These are phyloP conservation scores for Vishniacozyma victoriae DNA, from an alignment of 768 basidiomycete species.

Conservation along the genomic window DNA sequence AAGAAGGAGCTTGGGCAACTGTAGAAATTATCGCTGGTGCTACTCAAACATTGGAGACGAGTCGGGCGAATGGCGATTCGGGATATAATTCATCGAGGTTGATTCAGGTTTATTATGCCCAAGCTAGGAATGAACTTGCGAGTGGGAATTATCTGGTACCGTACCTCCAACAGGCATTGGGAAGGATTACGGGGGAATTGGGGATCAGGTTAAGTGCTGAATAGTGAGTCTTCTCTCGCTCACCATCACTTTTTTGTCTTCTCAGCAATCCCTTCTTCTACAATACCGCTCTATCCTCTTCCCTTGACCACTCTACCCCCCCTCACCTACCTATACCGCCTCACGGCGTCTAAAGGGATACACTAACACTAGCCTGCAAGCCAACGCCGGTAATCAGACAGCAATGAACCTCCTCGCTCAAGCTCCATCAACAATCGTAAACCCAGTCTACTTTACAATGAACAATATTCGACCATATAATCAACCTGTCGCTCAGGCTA, in stretches of 20 bases:
- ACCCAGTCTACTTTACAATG: constrained; percentile 44
- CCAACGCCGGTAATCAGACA: constrained; percentile 46
- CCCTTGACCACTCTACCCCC: no score
- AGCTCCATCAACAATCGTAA: constrained; percentile 50
- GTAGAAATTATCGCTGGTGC: constrained; percentile 51
- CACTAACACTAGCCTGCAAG: constrained; percentile 15
- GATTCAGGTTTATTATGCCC: constrained; percentile 50
- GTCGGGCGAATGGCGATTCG: constrained; percentile 48
- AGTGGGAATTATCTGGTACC: constrained; percentile 50
- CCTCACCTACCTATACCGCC: constrained; percentile 7
- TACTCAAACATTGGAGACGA: constrained; percentile 40
- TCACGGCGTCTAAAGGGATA: neutral
- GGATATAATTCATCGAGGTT: constrained; percentile 47
- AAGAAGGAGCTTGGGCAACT: constrained; percentile 51
- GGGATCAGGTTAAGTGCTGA: constrained; percentile 18
- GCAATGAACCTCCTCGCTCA: constrained; percentile 48
- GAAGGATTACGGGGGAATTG: constrained; percentile 15
- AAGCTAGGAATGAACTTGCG: constrained; percentile 51
- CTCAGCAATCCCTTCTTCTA: constrained; percentile 2
- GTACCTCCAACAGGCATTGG: constrained; percentile 34
- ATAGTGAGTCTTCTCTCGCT: constrained; percentile 35
- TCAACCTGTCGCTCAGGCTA: constrained; percentile 49
- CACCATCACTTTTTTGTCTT: neutral
- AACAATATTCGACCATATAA: constrained; percentile 50
- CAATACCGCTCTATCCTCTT: no score